Percentiles rank a stretch among this genome's conserved stretches.
phyloP scores from a whole-genome alignment of 768 basidiomycete genomes.

The Collybiopsis confluens region DNA sequence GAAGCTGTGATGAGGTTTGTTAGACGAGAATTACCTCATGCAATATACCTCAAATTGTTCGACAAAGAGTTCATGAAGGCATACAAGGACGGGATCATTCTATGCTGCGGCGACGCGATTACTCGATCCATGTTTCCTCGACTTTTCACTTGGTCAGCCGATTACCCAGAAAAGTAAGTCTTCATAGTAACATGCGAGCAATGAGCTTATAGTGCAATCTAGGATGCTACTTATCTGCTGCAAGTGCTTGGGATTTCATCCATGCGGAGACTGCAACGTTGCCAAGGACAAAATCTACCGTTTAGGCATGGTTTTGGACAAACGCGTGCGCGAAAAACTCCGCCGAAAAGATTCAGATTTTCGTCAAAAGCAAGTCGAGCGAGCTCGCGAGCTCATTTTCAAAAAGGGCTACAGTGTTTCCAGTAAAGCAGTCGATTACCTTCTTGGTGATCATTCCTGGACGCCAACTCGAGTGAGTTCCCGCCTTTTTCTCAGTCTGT shows the following conservation, averaged over 20 bases:
- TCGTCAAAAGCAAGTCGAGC: not conserved
- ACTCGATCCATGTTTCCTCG: conserved; percentile 25
- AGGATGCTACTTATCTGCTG: conserved; percentile 23
- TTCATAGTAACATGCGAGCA: not conserved
- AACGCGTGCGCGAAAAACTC: not conserved
- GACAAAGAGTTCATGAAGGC: conserved; percentile 30
- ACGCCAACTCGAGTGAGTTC: not conserved
- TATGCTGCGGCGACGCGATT: conserved; percentile 26
- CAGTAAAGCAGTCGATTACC: not conserved
- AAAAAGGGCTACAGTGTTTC: not conserved
- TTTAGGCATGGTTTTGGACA: not conserved
- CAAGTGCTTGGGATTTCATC: conserved; percentile 14
- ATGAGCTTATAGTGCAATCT: conserved; percentile 9
- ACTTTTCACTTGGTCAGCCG: conserved; percentile 32
- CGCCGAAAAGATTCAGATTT: not conserved
- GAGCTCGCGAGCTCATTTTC: not conserved
- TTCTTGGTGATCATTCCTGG: not conserved
- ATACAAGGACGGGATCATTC: conserved; percentile 27
- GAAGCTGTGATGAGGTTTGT: conserved; percentile 17
- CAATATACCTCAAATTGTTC: conserved; percentile 16
- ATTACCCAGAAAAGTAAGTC: conserved; percentile 39
- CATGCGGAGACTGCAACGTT: too few species aligned
- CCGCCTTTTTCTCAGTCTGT: not conserved
- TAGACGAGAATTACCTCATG: conserved; percentile 16
- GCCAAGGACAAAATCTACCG: conserved; percentile 12